Evolutionary conservation across 352 stramenopile genomes (phyloP), one percentile per base, ranked within the genome.

Genomic region (Pythium vanterpoolii): DNA sequence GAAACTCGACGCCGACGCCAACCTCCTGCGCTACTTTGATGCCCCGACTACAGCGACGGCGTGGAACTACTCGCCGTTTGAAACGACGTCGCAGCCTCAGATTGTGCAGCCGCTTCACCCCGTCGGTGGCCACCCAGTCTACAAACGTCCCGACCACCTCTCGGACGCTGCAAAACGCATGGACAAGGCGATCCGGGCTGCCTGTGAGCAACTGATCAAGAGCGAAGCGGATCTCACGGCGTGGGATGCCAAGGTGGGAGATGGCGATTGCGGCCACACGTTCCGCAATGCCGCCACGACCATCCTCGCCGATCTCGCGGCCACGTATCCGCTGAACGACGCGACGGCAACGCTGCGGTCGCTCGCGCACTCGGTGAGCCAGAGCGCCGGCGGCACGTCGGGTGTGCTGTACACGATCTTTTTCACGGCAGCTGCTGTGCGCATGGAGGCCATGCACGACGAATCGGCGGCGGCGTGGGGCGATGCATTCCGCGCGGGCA

Each of bases 251-350:
- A 98, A 90, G 72, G 96, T 98, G 19, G 97, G 97, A 39, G 97
- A 99, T 66, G 96, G 97, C 23, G 97, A 99, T 71, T 99, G 96
- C 66, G 97, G 97, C 19, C 91, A 89, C 18, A 99, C 96, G 4
- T 97, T 99, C 71, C 87, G 96, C 72, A 85, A 85, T 30, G 97
- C 96, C 14, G 95, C 96, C 14, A 76, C 91, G 30, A 78, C 89
- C 21, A 83, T 99, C 23, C 76, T 93, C 16, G 53, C 76, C 6
- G 83, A 87, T 42, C 28, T 95, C 34, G 71, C 67, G 23, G 51
- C 55, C 42, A 61, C 76, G 43, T 89, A 91, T 51, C 81, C 83
- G 28, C 71, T 93, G 4, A 81, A 89, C 48, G 62, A 90, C 28
- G 64, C 82, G 26, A 69, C 79, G 2, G 60, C 71, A 19, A 90